These are phyloP conservation scores for Macrocybe sp. DNA, from an alignment of 1,284 basidiomycete species.

Conservation along the genomic window DNA sequence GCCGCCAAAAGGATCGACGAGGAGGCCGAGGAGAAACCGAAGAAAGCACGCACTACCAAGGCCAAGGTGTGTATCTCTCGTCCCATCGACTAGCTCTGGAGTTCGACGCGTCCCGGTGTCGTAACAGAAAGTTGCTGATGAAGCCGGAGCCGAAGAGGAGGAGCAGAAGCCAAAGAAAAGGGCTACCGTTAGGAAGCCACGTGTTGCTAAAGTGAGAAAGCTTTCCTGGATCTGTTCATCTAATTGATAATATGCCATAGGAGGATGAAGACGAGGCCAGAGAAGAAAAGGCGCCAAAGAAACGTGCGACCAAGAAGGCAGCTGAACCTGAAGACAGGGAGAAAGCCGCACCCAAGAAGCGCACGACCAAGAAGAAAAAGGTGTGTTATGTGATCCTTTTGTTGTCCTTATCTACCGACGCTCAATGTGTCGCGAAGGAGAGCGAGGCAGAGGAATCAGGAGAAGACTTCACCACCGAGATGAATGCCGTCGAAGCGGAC, in stretches of 20 bases:
- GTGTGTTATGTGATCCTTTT: slow-evolving; percentile 8
- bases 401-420: no score
- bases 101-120: background rate
- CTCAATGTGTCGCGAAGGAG: slow-evolving; percentile 13
- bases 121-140: slow-evolving; percentile 30
- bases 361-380: slow-evolving; percentile 32
- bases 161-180: slow-evolving; percentile 4
- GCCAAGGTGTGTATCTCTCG: slow-evolving; percentile 28
- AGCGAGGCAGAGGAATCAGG: slow-evolving; percentile 31
- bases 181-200: slow-evolving; percentile 5
- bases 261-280: slow-evolving; percentile 27
- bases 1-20: slow-evolving; percentile 25
- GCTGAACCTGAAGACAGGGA: slow-evolving; percentile 22
- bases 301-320: slow-evolving; percentile 32
- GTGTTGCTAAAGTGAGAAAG: no score
- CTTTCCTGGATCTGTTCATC: background rate
- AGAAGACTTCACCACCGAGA: slow-evolving; percentile 37
- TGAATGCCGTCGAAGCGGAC: slow-evolving; percentile 28
- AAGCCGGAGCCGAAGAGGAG: background rate
- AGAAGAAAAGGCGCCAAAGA: slow-evolving; percentile 39
- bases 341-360: slow-evolving; percentile 31
- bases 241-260: slow-evolving; percentile 4
- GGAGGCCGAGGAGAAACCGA: slow-evolving; percentile 29
- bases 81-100: background rate
- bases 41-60: slow-evolving; percentile 22